phyloP scores from a whole-genome alignment of 768 basidiomycete genomes.

The Chiua virens region DNA sequence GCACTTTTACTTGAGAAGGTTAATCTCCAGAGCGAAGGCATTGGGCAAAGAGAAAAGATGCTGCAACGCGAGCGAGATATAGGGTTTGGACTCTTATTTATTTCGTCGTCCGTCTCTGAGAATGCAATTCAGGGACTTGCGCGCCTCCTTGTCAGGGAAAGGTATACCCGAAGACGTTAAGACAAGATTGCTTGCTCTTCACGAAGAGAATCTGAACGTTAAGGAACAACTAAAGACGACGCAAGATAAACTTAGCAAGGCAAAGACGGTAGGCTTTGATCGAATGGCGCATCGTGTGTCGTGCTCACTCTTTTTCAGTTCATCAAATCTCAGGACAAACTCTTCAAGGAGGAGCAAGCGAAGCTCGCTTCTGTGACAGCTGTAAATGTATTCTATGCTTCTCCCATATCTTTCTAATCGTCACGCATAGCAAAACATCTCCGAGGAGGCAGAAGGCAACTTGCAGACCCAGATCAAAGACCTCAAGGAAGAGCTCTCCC shows the following conservation, averaged over 20 bases:
- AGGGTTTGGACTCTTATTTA: conserved; percentile 48
- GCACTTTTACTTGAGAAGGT: conserved; percentile 88
- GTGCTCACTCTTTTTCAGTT: conserved; percentile 51
- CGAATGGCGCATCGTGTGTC: neutral
- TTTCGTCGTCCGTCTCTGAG: neutral
- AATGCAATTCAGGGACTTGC: conserved; percentile 59
- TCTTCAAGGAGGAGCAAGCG: conserved; percentile 80
- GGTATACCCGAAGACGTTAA: conserved; percentile 84
- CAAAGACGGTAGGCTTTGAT: conserved; percentile 53
- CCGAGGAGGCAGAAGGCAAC: conserved; percentile 71
- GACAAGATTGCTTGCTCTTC: conserved; percentile 65
- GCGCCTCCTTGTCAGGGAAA: conserved; percentile 72
- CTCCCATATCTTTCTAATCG: conserved; percentile 6
- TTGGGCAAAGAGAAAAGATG: conserved; percentile 84
- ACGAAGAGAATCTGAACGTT: conserved; percentile 72
- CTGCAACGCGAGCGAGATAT: conserved; percentile 84
- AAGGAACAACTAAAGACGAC: conserved; percentile 70
- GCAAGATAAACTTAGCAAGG: conserved; percentile 78
- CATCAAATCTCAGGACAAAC: conserved; percentile 88
- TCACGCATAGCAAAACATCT: conserved; percentile 41
- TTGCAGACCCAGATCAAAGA: conserved; percentile 65
- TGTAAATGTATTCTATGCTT: conserved; percentile 35
- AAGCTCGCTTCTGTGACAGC: conserved; percentile 47
- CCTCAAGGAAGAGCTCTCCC: conserved; percentile 61
- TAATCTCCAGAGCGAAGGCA: conserved; percentile 85